Evolutionary conservation across 176 grass and related monocot genomes (phyloP).

Genomic region (Rhynchospora tenuis): DNA sequence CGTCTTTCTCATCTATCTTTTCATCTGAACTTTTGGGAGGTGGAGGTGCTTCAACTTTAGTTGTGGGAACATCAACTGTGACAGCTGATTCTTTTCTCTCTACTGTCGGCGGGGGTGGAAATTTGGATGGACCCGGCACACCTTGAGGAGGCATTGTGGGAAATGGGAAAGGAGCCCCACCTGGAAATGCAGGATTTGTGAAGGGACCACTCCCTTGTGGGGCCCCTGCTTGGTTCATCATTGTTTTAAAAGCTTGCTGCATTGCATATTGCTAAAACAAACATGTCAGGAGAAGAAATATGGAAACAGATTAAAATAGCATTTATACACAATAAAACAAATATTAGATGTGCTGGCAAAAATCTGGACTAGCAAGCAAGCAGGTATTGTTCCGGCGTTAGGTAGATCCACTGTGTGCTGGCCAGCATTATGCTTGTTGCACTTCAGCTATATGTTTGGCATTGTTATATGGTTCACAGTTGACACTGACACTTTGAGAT

Average conservation of each 20-base stretch:
- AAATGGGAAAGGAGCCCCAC: constrained; percentile 70
- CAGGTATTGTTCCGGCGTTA: neutral
- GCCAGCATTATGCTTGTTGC: neutral
- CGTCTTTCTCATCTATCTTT: constrained; percentile 35
- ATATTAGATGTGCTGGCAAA: neutral
- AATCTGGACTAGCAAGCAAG: neutral
- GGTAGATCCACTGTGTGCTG: neutral
- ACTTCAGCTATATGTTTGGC: neutral
- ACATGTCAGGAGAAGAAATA: neutral
- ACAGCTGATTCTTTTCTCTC: constrained; percentile 32
- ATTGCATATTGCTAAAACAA: constrained; percentile 62
- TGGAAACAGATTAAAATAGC: neutral
- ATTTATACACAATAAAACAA: neutral
- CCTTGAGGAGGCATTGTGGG: constrained; percentile 44
- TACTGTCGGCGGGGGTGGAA: constrained; percentile 24
- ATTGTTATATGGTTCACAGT: neutral
- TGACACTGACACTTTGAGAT: neutral
- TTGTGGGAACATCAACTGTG: constrained; percentile 63
- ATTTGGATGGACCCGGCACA: constrained; percentile 35
- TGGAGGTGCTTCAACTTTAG: constrained; percentile 48
- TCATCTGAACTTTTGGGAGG: constrained; percentile 39
- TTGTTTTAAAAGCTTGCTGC: constrained; percentile 88
- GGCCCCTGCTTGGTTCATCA: constrained; percentile 69
- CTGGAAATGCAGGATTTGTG: constrained; percentile 47
- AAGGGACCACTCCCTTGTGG: constrained; percentile 33